Evolutionary conservation across 2,329 filamentous ascomycete species (phyloP).

Genomic region (Trichoderma koningiopsis): DNA sequence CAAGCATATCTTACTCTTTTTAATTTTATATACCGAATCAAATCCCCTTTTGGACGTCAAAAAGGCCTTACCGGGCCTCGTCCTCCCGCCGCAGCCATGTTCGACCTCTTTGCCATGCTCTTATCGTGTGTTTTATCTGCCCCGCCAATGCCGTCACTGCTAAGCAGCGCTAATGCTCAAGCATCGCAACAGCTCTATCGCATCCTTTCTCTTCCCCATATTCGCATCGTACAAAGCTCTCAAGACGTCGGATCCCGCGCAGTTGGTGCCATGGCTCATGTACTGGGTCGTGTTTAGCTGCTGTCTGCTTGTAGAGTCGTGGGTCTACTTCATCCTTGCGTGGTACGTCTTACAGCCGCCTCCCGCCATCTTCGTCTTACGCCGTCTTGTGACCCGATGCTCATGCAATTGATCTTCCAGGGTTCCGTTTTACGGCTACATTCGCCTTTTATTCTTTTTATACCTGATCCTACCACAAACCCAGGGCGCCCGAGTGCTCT

Average conservation of each 20-base stretch:
- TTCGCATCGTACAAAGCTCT: constrained; percentile 98
- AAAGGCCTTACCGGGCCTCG: constrained; percentile 32
- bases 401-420: constrained; percentile 40
- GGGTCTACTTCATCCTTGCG: constrained; percentile 80
- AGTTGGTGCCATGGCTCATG: constrained; percentile 97
- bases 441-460: constrained; percentile 82
- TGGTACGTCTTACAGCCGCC: constrained; percentile 56
- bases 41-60: constrained; percentile 30
- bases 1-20: not conserved
- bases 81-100: constrained; percentile 56
- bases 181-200: constrained; percentile 64
- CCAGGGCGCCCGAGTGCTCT: constrained; percentile 86
- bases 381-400: not conserved
- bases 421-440: constrained; percentile 92
- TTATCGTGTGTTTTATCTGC: constrained; percentile 64
- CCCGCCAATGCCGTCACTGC: constrained; percentile 26
- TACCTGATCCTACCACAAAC: constrained; percentile 97
- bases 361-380: not conserved
- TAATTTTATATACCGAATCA: not conserved
- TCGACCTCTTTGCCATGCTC: constrained; percentile 75
- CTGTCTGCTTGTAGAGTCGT: constrained; percentile 80
- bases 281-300: constrained; percentile 95
- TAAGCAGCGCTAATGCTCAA: constrained; percentile 27
- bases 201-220: constrained; percentile 89
- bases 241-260: constrained; percentile 84